Base-by-base conservation (phyloP, 768 basidiomycete species). In the Leccinum variicolor region DNA sequence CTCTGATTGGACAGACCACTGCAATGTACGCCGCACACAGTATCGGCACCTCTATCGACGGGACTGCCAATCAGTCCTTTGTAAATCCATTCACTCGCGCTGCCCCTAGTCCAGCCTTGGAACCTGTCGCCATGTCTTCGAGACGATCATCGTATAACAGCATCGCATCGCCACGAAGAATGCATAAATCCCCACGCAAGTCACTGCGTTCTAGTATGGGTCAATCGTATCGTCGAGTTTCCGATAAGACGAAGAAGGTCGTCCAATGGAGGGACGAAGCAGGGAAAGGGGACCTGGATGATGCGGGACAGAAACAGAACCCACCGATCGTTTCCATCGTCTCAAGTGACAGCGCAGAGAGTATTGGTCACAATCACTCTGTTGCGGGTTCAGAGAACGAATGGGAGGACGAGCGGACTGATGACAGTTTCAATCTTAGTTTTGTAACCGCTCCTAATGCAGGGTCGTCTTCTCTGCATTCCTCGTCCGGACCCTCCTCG, bases 231-330 rank as follows among this genome's bases (percentile, higher is more conserved):
- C 78, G 85, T 41, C 80, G 84, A 53, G 77, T 79, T 17, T 84
- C 86, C 1, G 85, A 87, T 58, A 85, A 84, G 67, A 82, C 84
- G 66, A 81, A 79, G 63, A 92, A 93, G 69, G 86, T 82, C 53
- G 89, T 94, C 4, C 90, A 94, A 67, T 94, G 92, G 92, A 82
- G 80, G 55, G 91, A 94, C 63, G 88, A 94, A 71, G 90, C 80
- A 6, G 91, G 91, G n/a, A 86, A 87, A 67, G 92, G 91, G 26
- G 80, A 85, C 52, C 74, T 93, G 48, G 88, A 90, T 61, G 90
- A 92, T 64, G 79, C 53, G 74, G 82, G 59, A 61, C 71, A 57
- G 73, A 75, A 55, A 53, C 63, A 61, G 50, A 41, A 57, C 31
- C 52, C 59, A 13, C 63, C 63, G 1, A 54, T 52, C 23, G 53